Evolutionary conservation across 2,329 filamentous ascomycete genomes (phyloP).

Genomic region (Aureobasidium uvarum): DNA sequence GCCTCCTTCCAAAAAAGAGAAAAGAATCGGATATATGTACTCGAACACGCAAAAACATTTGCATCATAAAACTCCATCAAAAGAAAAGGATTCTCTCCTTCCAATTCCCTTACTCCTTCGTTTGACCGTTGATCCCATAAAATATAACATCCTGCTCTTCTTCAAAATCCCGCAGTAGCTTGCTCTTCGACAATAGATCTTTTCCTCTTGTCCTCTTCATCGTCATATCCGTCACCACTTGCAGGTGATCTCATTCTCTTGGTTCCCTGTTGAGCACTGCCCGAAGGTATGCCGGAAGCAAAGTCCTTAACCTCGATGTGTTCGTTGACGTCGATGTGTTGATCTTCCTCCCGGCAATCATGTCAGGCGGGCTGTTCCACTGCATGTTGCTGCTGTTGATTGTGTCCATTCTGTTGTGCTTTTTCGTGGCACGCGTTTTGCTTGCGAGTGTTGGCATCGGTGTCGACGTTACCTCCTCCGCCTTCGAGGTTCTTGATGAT

Average conservation of each 20-base stretch:
- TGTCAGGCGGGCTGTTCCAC: background rate
- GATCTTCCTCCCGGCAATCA: background rate
- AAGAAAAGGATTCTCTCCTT: background rate
- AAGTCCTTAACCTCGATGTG: conserved; percentile 4
- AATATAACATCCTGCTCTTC: background rate
- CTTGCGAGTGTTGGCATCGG: background rate
- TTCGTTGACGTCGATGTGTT: background rate
- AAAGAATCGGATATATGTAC: too few species aligned
- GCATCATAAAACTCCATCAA: background rate
- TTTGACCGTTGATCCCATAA: background rate
- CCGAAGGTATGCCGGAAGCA: background rate
- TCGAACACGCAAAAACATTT: too few species aligned
- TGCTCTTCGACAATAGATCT: background rate
- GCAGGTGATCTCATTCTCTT: background rate
- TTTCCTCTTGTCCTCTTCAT: conserved; percentile 5
- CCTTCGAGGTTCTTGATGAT: conserved; percentile 23
- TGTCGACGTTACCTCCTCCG: background rate
- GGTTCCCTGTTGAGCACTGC: background rate
- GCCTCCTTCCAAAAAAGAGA: too few species aligned
- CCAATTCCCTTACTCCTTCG: background rate
- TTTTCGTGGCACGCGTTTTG: background rate
- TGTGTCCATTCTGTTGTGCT: background rate
- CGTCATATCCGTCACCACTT: background rate
- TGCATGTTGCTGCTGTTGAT: background rate
- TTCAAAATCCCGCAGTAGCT: background rate